These are phyloP conservation scores for Orbilia oligospora DNA, from an alignment of 2,329 filamentous ascomycete genomes.

Conservation along the genomic window DNA sequence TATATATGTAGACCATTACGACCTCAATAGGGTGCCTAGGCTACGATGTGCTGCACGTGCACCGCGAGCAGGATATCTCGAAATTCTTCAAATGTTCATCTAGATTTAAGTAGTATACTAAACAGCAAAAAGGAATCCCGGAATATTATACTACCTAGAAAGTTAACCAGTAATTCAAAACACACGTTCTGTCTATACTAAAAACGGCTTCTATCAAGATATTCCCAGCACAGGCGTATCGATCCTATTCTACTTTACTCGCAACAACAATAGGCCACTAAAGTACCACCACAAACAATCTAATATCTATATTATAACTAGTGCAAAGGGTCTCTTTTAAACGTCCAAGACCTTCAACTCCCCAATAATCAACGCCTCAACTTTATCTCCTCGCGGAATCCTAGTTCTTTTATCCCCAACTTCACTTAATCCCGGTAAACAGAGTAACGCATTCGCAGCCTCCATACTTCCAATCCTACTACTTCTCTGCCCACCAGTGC, in stretches of 20 bases:
- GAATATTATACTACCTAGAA: too few species aligned
- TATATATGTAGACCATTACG: too few species aligned
- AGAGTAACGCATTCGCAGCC: conserved; percentile 87
- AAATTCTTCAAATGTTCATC: too few species aligned
- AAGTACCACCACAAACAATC: background rate
- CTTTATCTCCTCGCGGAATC: conserved; percentile 65
- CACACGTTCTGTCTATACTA: background rate
- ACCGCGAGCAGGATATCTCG: too few species aligned
- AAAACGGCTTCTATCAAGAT: background rate
- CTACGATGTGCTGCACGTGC: too few species aligned
- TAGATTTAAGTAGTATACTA: too few species aligned
- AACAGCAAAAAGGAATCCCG: too few species aligned
- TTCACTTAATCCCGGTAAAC: conserved; percentile 77
- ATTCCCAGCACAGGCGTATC: too few species aligned
- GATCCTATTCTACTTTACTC: background rate
- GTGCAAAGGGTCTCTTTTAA: background rate
- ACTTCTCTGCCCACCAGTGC: conserved; percentile 91
- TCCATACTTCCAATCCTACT: conserved; percentile 89
- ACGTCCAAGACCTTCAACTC: conserved; percentile 65
- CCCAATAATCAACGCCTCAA: conserved; percentile 86
- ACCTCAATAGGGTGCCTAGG: too few species aligned
- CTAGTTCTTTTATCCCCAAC: conserved; percentile 77
- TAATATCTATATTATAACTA: background rate
- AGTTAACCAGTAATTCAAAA: too few species aligned
- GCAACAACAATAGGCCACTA: background rate